Base-by-base conservation (phyloP, 768 basidiomycete genomes). In the Suillus subluteus region DNA sequence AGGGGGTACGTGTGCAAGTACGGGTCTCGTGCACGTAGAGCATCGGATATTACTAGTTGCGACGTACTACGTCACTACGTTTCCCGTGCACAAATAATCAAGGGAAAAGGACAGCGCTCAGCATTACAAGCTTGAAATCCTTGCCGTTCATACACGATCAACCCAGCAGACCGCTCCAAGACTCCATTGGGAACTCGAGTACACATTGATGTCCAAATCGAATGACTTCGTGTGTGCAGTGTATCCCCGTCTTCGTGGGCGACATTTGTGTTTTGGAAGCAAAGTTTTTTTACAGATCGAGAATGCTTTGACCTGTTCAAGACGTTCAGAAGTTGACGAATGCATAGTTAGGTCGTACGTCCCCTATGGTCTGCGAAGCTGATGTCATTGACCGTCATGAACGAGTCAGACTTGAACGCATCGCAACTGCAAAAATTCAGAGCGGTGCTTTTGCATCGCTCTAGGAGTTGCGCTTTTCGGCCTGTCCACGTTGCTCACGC, bases 231-330 rank as follows among this genome's bases (percentile, higher is more conserved):
- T 35, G 18, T 18, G 32, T 16, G 13, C 11, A 96, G 96, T 11
- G 95, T 97, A 76, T 98, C 95, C 12, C 92, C 92, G 73, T 97
- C 96, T 63, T 82, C 82, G 75, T 97, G 95, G 1, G 87, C 84
- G 67, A 96, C 78, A 74, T 98, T 13, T 89, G 69, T 65, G 62
- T 62, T n/a, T 62, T 23, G 66, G 63, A 43, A 46, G 65, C 37
- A 21, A 37, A 35, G 41, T 1, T 23, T 32, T 54, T 32, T 15
- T 40, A 23, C 48, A 23, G 23, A 50, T 50, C n/a, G 16, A 59
- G 16, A 26, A 26, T 16, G 15, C 15, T 8, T 23, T 26, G 38
- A 18, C 38, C 23, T 58, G 23, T 40, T 26, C 38, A 58, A 40
- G 16, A 35, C 32, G 21, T 56, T n/a, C 2, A 50, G 6, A 15